Evolutionary conservation across 495 filamentous ascomycete genomes (phyloP).

Genomic region (Niebla homalea): DNA sequence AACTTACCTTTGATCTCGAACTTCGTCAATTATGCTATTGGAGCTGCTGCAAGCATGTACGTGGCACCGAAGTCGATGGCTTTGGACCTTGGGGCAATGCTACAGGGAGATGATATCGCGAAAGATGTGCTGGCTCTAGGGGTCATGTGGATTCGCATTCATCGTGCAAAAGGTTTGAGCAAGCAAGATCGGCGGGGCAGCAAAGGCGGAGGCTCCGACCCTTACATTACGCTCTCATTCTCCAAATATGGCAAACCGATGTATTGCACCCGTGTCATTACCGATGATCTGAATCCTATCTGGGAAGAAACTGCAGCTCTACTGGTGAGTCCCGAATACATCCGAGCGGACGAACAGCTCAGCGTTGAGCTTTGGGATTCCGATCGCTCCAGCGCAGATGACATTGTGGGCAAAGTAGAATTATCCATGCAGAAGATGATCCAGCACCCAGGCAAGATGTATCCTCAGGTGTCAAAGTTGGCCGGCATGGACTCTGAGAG

Average conservation of each 20-base stretch:
- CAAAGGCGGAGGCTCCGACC: constrained; percentile 81
- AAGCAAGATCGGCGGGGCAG: constrained; percentile 82
- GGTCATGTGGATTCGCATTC: constrained; percentile 80
- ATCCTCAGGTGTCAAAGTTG: constrained; percentile 76
- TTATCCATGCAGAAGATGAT: constrained; percentile 89
- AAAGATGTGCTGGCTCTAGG: constrained; percentile 80
- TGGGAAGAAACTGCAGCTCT: constrained; percentile 87
- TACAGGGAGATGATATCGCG: constrained; percentile 77
- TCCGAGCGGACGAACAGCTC: constrained; percentile 85
- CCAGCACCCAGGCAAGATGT: constrained; percentile 84
- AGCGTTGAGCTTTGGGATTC: constrained; percentile 94
- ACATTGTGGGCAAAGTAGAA: constrained; percentile 89
- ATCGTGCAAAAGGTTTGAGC: constrained; percentile 71
- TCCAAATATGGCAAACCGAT: constrained; percentile 93
- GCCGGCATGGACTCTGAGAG: constrained; percentile 67
- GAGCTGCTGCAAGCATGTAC: constrained; percentile 73
- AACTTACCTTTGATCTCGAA: constrained; percentile 89
- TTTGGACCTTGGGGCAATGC: constrained; percentile 77
- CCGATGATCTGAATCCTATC: constrained; percentile 84
- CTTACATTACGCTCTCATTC: constrained; percentile 66
- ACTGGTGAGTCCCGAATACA: constrained; percentile 70
- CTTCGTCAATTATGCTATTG: constrained; percentile 95
- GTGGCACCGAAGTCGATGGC: constrained; percentile 95
- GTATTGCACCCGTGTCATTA: constrained; percentile 92
- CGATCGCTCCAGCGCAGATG: constrained; percentile 75